Percentiles rank a stretch among this genome's conserved stretches.
These are phyloP conservation scores for Paxillus ammoniavirescens DNA, from an alignment of 768 basidiomycete species.

Conservation along the genomic window DNA sequence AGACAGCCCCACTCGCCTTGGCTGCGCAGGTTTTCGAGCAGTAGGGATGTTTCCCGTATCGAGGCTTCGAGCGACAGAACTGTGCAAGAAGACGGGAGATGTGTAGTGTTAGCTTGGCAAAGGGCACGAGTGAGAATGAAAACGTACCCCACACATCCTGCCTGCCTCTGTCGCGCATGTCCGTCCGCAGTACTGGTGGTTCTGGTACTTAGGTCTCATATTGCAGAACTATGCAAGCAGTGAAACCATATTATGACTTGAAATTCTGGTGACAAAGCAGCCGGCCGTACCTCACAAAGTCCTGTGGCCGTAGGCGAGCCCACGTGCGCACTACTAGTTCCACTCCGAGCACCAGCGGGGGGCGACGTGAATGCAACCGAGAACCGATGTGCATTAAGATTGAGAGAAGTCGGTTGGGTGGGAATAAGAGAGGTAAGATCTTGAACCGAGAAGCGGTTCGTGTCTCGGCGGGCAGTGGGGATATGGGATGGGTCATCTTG, in stretches of 20 bases:
- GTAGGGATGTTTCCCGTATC: constrained; percentile 33
- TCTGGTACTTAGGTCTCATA: constrained; percentile 57
- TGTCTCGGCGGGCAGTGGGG: constrained; percentile 26
- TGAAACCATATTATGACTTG: constrained; percentile 4
- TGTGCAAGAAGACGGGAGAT: constrained; percentile 1
- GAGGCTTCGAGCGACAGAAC: constrained; percentile 31
- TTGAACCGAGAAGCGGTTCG: constrained; percentile 31
- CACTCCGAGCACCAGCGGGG: background rate
- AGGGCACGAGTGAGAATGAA: background rate
- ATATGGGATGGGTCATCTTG: constrained; percentile 23
- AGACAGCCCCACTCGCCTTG: constrained; percentile 19
- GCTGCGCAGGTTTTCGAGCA: constrained; percentile 33
- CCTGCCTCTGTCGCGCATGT: constrained; percentile 53
- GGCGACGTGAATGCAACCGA: constrained; percentile 1
- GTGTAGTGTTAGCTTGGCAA: constrained; percentile 6
- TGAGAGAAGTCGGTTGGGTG: background rate
- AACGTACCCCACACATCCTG: constrained; percentile 28
- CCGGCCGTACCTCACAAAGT: constrained; percentile 30
- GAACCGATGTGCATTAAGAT: constrained; percentile 2
- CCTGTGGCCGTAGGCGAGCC: constrained; percentile 8
- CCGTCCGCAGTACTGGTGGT: constrained; percentile 63
- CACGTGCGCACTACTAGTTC: constrained; percentile 1
- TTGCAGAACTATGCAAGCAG: constrained; percentile 45
- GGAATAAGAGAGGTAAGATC: constrained; percentile 27
- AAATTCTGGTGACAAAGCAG: background rate